Percentiles rank a stretch among this genome's conserved stretches.
These are phyloP conservation scores for Nemania serpens DNA, from an alignment of 2,329 filamentous ascomycete genomes.

Conservation along the genomic window DNA sequence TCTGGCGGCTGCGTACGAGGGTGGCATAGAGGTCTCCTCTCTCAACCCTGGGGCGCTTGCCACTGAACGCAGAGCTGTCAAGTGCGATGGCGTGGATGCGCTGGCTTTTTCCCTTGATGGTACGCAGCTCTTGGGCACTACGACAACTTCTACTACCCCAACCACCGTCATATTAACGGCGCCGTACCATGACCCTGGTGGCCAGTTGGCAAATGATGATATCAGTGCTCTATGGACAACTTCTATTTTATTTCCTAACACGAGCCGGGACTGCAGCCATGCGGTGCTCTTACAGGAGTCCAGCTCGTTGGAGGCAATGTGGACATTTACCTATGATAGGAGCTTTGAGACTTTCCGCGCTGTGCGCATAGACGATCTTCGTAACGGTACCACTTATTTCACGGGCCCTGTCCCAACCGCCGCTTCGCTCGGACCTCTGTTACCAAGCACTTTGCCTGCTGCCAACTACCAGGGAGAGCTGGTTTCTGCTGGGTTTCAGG, in stretches of 20 bases:
- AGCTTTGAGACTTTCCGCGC: slow-evolving; percentile 79
- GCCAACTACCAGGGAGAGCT: slow-evolving; percentile 72
- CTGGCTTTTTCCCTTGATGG: slow-evolving; percentile 78
- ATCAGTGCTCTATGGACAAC: slow-evolving; percentile 82
- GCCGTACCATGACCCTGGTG: slow-evolving; percentile 77
- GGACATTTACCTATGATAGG: slow-evolving; percentile 79
- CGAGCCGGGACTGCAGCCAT: slow-evolving; percentile 78
- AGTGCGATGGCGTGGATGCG: slow-evolving; percentile 76
- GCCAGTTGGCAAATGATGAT: slow-evolving; percentile 66
- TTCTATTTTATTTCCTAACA: slow-evolving; percentile 82
- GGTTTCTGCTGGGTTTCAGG: slow-evolving; percentile 73
- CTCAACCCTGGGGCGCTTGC: slow-evolving; percentile 66
- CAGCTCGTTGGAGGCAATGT: slow-evolving; percentile 67
- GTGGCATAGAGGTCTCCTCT: slow-evolving; percentile 86
- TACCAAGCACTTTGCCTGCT: slow-evolving; percentile 71
- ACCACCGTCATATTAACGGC: slow-evolving; percentile 78
- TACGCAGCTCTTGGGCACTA: slow-evolving; percentile 78
- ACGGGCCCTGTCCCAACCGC: slow-evolving; percentile 66
- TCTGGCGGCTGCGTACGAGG: slow-evolving; percentile 81
- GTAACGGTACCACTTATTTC: slow-evolving; percentile 80
- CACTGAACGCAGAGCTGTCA: slow-evolving; percentile 74
- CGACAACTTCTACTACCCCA: slow-evolving; percentile 64
- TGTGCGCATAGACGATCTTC: slow-evolving; percentile 73
- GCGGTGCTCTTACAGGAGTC: slow-evolving; percentile 70
- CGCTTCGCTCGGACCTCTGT: slow-evolving; percentile 59